These are phyloP conservation scores for Pythium rishiriense DNA, from an alignment of 352 stramenopile species.

Conservation along the genomic window DNA sequence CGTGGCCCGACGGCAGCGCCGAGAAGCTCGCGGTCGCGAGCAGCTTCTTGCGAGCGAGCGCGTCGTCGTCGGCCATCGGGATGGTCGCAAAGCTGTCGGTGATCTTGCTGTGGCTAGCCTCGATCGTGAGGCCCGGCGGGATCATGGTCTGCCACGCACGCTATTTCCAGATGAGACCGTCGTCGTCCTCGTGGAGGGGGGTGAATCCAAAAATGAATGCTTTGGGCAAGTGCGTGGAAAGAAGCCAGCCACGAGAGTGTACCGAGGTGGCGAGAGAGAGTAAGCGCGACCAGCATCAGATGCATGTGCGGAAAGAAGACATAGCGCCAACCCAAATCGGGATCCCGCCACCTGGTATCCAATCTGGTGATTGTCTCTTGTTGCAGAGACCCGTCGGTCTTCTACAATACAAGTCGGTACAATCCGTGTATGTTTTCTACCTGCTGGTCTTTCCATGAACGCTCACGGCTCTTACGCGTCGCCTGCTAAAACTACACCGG, in stretches of 20 bases:
- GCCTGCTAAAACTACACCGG: conserved; percentile 24
- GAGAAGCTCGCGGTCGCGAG: conserved; percentile 1
- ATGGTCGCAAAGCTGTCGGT: not conserved
- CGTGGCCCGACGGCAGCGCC: not conserved
- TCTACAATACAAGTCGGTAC: too few relatives aligned
- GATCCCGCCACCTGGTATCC: too few relatives aligned
- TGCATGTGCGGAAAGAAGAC: too few relatives aligned
- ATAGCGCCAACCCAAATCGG: too few relatives aligned
- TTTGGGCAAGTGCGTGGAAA: not conserved
- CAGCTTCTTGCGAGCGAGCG: conserved; percentile 16
- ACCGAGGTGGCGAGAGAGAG: not conserved
- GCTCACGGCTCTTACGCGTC: too few relatives aligned
- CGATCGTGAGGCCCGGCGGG: conserved; percentile 26
- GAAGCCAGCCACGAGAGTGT: not conserved
- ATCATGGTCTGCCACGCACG: not conserved
- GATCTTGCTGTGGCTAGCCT: not conserved
- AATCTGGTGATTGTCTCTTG: too few relatives aligned
- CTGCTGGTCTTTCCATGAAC: too few relatives aligned
- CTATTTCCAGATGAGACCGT: not conserved
- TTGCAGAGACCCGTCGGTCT: too few relatives aligned
- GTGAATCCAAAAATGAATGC: not conserved
- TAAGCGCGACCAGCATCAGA: too few relatives aligned
- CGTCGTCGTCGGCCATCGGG: conserved; percentile 7
- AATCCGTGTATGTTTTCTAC: too few relatives aligned
- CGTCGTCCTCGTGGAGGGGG: too few relatives aligned